Evolutionary conservation across 2,329 filamentous ascomycete species (phyloP).

Genomic region (Cladosporium sp.): DNA sequence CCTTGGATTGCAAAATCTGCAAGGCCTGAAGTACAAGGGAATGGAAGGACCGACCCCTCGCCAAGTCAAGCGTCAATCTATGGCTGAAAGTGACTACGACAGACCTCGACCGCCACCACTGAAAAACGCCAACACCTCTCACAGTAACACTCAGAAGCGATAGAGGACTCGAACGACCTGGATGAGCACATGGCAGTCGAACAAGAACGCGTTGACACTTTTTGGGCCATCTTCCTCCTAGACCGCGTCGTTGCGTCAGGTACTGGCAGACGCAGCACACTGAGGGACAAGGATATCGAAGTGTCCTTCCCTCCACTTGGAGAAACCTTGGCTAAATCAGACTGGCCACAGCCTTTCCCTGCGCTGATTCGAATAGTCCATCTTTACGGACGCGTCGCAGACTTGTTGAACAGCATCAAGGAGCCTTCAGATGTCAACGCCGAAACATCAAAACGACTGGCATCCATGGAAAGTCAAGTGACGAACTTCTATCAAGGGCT

Average conservation of each 20-base stretch:
- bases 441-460: conserved; percentile 67
- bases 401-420: conserved; percentile 77
- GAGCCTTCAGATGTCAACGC: conserved; percentile 68
- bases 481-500: conserved; percentile 71
- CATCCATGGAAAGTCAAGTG: conserved; percentile 75
- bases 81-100: conserved; percentile 9
- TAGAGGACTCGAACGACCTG: conserved; percentile 10
- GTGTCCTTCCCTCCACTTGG: conserved; percentile 61
- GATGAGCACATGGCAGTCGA: conserved; percentile 60
- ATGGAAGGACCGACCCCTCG: conserved; percentile 54
- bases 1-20: conserved; percentile 74
- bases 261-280: conserved; percentile 76
- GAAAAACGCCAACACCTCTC: conserved; percentile 31
- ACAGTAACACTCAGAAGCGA: too few relatives aligned
- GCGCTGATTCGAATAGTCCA: conserved; percentile 79
- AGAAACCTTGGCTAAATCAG: conserved; percentile 51
- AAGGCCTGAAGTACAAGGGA: conserved; percentile 62
- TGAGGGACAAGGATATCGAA: conserved; percentile 82
- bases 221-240: conserved; percentile 86
- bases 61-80: conserved; percentile 41
- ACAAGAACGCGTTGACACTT: conserved; percentile 78
- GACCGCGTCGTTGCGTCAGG: conserved; percentile 85
- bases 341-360: conserved; percentile 75
- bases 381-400: conserved; percentile 78
- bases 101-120: conserved; percentile 36